Evolutionary conservation across 805 yeast genomes (phyloP), one percentile per base, ranked within the genome.

Genomic region (Wickerhamiella nectarea): DNA sequence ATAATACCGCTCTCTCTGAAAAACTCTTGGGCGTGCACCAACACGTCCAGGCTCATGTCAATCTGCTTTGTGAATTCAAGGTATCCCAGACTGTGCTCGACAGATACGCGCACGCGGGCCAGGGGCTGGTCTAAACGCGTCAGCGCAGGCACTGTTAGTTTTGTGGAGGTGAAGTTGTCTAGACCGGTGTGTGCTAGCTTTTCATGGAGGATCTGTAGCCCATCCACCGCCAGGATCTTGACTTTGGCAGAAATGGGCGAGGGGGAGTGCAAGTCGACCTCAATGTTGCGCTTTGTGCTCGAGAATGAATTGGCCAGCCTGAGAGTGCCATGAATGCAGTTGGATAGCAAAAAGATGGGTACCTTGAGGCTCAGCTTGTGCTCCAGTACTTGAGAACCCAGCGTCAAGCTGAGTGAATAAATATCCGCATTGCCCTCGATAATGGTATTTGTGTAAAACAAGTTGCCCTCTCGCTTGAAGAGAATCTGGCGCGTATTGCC

Each of bases 21-120:
- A 9, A 78, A 75, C 56, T 84, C 94, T 53, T 81, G 89, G 2
- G 82, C 93, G 2, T 84, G 76, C 1, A 82, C 91, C 0, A 85
- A 78, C 6, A 82, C 62, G 4, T 72, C 66, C 31, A 83, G 63
- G 1, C 72, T 60, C 5, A 76, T 71, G 47, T 79, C 78, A 5
- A 80, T 47, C 1, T 53, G 52, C 24, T 54, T 50, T 39, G 56
- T 15, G 40, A 56, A 50, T 40, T 53, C 49, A 24, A 50, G 46
- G 43, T 51, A 11, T 46, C 48, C 19, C 48, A 41, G 46, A 53
- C 46, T 44, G 48, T 57, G 60, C 28, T 52, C 53, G 36, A 57
- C 43, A 42, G 57, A 24, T 15, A 56, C 52, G 3, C 46, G 48
- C 6, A 62, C 44, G 11, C 50, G 52, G 4, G 56, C 44, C 14